Conservation (phyloP, 257 asterid genomes). For the Petunia axillaris region DNA sequence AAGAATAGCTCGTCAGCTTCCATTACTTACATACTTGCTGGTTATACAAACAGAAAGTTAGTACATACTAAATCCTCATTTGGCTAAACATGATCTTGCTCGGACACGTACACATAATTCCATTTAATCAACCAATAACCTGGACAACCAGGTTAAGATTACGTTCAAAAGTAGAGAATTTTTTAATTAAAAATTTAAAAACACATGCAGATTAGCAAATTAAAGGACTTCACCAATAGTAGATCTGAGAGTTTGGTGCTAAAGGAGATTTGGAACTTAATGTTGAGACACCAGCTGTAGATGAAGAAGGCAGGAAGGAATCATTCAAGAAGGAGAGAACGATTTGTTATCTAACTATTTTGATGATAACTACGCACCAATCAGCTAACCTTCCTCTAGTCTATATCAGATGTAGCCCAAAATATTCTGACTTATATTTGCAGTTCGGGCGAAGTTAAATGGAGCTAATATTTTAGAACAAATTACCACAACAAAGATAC, state of each 20-base stretch:
- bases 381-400: background rate
- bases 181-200: background rate
- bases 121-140: background rate
- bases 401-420: background rate
- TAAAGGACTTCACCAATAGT: background rate
- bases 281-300: too few species aligned
- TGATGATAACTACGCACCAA: background rate
- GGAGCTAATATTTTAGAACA: background rate
- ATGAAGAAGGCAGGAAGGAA: background rate
- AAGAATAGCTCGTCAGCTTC: background rate
- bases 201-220: background rate
- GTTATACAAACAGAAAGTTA: slow-evolving; percentile 2
- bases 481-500: background rate
- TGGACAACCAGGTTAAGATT: background rate
- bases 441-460: background rate
- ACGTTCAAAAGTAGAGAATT: background rate
- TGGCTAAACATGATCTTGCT: slow-evolving; percentile 8
- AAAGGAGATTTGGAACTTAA: too few species aligned
- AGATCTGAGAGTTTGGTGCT: too few species aligned
- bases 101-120: background rate
- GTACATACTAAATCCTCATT: background rate
- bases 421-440: background rate
- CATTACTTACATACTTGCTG: background rate
- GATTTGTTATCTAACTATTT: background rate
- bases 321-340: background rate